A percentile compares a stretch with the other conserved stretches of the same genome.
These are phyloP conservation scores for Candida glaebosa DNA, from an alignment of 805 yeast species.

Conservation along the genomic window DNA sequence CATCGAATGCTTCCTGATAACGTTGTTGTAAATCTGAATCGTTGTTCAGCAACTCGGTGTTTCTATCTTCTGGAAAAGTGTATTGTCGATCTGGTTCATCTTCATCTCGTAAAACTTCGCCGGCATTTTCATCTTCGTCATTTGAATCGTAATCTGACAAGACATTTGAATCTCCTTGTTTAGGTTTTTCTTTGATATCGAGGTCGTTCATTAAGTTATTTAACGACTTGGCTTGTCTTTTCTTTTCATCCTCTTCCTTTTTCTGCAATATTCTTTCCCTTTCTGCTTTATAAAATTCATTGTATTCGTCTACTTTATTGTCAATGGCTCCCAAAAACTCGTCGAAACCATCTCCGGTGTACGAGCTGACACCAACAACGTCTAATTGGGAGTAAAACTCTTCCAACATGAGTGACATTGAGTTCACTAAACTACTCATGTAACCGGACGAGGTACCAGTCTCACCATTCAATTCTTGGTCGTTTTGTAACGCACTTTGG, in stretches of 20 bases:
- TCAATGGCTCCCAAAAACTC: conserved; percentile 85
- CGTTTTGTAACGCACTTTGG: conserved; percentile 69
- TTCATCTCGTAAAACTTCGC: conserved; percentile 46
- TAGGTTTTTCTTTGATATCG: conserved; percentile 51
- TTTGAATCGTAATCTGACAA: conserved; percentile 51
- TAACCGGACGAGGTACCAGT: conserved; percentile 72
- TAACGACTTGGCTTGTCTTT: conserved; percentile 67
- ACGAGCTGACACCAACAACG: conserved; percentile 88
- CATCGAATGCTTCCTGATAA: conserved; percentile 70
- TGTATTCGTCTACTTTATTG: conserved; percentile 81
- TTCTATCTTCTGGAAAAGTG: conserved; percentile 66
- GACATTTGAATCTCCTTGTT: conserved; percentile 41
- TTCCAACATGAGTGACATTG: conserved; percentile 93
- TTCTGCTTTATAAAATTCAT: conserved; percentile 78
- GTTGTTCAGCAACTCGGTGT: conserved; percentile 51
- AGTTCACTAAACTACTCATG: conserved; percentile 89
- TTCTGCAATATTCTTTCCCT: conserved; percentile 76
- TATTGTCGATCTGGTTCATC: conserved; percentile 57
- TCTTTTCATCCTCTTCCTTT: conserved; percentile 71
- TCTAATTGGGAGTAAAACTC: conserved; percentile 93
- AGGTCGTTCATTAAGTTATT: conserved; percentile 80
- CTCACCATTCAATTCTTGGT: conserved; percentile 63
- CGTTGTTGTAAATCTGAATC: conserved; percentile 58
- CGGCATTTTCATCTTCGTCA: conserved; percentile 48
- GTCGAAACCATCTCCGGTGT: conserved; percentile 92